Conservation (phyloP, 257 asterid genomes). For the Lavandula angustifolia region DNA sequence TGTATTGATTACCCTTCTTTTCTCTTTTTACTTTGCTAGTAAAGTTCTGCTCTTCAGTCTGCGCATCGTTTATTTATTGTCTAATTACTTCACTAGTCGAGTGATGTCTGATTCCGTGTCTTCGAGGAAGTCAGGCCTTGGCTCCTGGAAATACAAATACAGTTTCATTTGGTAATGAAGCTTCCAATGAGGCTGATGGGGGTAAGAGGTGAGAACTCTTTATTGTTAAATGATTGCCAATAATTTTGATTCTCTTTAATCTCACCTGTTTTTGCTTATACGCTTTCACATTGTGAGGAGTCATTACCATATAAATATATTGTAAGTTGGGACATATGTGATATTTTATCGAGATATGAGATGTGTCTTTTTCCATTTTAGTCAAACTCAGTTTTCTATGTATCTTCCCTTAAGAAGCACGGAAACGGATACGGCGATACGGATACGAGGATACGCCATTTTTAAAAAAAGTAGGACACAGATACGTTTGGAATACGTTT, state of each 20-base stretch:
- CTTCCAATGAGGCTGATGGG: slow-evolving; percentile 50
- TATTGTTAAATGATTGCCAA: slow-evolving; percentile 23
- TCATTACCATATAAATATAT: neutral
- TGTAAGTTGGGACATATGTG: neutral
- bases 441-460: too few relatives aligned
- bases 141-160: slow-evolving; percentile 44
- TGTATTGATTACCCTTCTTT: neutral
- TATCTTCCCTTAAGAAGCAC: neutral
- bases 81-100: slow-evolving; percentile 4
- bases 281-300: neutral
- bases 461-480: too few relatives aligned
- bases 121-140: slow-evolving; percentile 50
- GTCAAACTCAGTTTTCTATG: neutral
- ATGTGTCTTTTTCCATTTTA: neutral
- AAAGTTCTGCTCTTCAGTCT: slow-evolving; percentile 17
- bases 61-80: slow-evolving; percentile 12
- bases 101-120: slow-evolving; percentile 16
- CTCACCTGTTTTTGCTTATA: neutral
- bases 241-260: neutral
- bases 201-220: slow-evolving; percentile 46
- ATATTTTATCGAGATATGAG: slow-evolving; percentile 2
- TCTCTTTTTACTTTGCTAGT: slow-evolving; percentile 15
- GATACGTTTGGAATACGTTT: too few relatives aligned
- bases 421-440: too few relatives aligned
- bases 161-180: slow-evolving; percentile 33